These are phyloP conservation scores for Scytalidium lignicola DNA, from an alignment of 2,329 filamentous ascomycete species.

Conservation along the genomic window DNA sequence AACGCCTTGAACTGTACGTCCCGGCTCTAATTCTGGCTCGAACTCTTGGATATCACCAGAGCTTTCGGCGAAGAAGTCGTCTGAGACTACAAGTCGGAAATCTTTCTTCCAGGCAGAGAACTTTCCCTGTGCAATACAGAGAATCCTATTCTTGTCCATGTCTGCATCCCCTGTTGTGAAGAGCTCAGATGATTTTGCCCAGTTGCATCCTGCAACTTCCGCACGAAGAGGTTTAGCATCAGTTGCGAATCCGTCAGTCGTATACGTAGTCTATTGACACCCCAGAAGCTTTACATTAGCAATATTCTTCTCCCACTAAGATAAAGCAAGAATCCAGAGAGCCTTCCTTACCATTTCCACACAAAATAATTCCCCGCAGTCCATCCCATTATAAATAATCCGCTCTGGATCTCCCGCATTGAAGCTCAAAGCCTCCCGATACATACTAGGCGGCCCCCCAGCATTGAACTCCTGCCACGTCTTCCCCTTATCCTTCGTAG, in stretches of 20 bases:
- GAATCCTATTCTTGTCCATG: constrained; percentile 62
- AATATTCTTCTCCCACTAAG: no score
- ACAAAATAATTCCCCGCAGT: constrained; percentile 61
- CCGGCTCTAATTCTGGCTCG: constrained; percentile 72
- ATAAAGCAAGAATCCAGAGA: constrained; percentile 7
- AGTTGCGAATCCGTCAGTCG: constrained; percentile 76
- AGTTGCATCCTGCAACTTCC: constrained; percentile 73
- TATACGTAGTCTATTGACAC: constrained; percentile 61
- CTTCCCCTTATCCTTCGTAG: constrained; percentile 77
- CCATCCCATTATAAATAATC: constrained; percentile 77
- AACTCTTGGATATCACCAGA: constrained; percentile 51
- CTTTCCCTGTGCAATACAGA: constrained; percentile 75
- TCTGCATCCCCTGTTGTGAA: constrained; percentile 67
- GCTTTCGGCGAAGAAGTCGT: constrained; percentile 70
- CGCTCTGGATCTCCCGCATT: constrained; percentile 79
- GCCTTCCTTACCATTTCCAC: constrained; percentile 42
- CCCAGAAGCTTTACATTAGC: no score
- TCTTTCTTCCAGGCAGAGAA: constrained; percentile 68
- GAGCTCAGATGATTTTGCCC: constrained; percentile 71
- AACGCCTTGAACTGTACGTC: constrained; percentile 71
- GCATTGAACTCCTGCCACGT: constrained; percentile 73
- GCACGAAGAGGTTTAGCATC: constrained; percentile 59
- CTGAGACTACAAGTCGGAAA: constrained; percentile 74
- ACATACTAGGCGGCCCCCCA: constrained; percentile 49
- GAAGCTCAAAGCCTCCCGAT: constrained; percentile 60